These are phyloP conservation scores for Diaporthe destruens DNA, from an alignment of 2,329 filamentous ascomycete genomes.

Conservation along the genomic window DNA sequence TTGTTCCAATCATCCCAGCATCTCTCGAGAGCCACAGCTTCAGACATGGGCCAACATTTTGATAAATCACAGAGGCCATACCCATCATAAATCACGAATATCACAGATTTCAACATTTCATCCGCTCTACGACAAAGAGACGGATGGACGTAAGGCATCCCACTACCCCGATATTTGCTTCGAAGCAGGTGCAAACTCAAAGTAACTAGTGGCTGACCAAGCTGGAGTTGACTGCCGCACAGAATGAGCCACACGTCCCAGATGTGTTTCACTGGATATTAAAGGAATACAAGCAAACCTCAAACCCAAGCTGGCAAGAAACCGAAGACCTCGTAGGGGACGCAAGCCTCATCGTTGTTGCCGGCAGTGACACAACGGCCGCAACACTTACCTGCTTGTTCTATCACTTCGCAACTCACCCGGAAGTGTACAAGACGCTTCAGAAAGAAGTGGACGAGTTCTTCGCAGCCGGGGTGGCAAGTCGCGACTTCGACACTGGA, in stretches of 20 bases:
- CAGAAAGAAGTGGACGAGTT: constrained; percentile 40
- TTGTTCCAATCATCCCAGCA: too few species aligned
- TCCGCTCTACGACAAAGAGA: constrained; percentile 41
- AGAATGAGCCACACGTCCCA: constrained; percentile 41
- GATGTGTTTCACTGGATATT: constrained; percentile 52
- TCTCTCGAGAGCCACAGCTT: neutral
- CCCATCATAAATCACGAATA: constrained; percentile 44
- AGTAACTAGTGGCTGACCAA: neutral
- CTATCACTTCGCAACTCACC: constrained; percentile 42
- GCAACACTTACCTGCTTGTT: constrained; percentile 44
- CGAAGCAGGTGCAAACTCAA: neutral
- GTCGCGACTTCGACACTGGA: constrained; percentile 38
- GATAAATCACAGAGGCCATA: neutral
- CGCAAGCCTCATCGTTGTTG: constrained; percentile 49
- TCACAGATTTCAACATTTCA: constrained; percentile 43
- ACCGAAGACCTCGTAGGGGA: constrained; percentile 48
- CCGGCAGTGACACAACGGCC: constrained; percentile 47
- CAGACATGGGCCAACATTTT: neutral
- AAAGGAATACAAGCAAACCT: constrained; percentile 45
- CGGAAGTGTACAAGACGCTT: constrained; percentile 37
- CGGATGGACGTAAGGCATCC: constrained; percentile 41
- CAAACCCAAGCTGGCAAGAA: constrained; percentile 44
- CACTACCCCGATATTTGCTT: neutral
- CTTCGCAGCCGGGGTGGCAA: constrained; percentile 38
- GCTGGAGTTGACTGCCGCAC: neutral